Base-by-base conservation (phyloP, 1,139 yeast genomes). In the Candida sanyaensis region DNA sequence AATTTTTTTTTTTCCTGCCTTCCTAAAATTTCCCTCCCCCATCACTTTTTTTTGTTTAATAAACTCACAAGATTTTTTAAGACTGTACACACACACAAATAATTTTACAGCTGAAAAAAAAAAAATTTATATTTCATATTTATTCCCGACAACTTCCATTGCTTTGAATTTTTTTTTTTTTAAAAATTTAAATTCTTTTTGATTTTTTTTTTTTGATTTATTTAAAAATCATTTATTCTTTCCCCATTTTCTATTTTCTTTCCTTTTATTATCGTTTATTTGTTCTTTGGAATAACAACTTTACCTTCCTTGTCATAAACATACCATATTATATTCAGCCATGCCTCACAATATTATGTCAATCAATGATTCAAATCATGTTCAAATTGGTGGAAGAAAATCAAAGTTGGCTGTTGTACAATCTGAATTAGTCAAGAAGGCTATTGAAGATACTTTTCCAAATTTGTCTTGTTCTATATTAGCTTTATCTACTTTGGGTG, bases 401-500 rank as follows among this genome's bases (percentile, higher is more conserved):
- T 89, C 97, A 21, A 77, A 80, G 55, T 75, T 93, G 54, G 99
- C 99, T 1, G 91, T 93, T 17, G 80, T 81, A 8, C 99, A 93
- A 74, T 82, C 93, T 41, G 86, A 88, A 60, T 80, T 81, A 46
- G 90, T 93, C 41, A 86, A 85, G 54, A 75, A 72, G 13, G 59
- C 73, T 44, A 85, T 93, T 48, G 77, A 81, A 55, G 62, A 68
- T 26, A 74, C 74, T 39, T 87, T 83, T 59, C 91, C 96, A 9
- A 75, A 82, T 21, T 64, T 77, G 44, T 61, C 73, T 29, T 75
- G 84, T 46, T 86, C 92, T 56, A 86, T 93, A 30, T 71, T 88
- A 23, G 95, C 96, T 4, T 77, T 90, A 43, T 80, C 86, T 42
- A 93, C 99, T 0, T 75, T 93, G 39, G 99, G 98, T 26, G 99